phyloP scores from a whole-genome alignment of 78 protist species.

The Dictyostelium firmibasis region DNA sequence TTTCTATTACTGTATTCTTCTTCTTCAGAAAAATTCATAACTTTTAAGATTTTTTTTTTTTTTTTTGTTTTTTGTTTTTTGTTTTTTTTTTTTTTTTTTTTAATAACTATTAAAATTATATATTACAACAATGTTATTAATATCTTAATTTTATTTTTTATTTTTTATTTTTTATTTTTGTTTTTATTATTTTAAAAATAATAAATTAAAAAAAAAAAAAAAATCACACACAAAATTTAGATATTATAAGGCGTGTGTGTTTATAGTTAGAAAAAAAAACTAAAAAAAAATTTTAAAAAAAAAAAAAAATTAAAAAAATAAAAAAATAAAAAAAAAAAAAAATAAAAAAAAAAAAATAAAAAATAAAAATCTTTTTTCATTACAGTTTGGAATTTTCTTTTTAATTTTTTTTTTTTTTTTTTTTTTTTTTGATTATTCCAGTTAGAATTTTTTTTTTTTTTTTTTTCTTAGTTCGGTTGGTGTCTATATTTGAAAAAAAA shows the following conservation, averaged over 20 bases:
- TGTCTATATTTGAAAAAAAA: too few species aligned
- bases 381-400: too few species aligned
- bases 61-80: not conserved
- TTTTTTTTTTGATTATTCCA: too few species aligned
- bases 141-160: too few species aligned
- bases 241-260: not conserved
- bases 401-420: too few species aligned
- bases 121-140: not conserved
- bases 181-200: not conserved
- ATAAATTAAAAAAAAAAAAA: not conserved
- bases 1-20: conserved; percentile 76
- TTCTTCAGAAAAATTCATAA: conserved; percentile 48
- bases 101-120: not conserved
- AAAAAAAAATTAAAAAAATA: too few species aligned
- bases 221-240: not conserved
- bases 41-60: not conserved
- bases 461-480: too few species aligned
- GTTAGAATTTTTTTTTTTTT: too few species aligned
- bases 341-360: too few species aligned
- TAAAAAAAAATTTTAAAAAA: too few species aligned
- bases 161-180: not conserved
- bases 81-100: not conserved
- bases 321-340: too few species aligned
- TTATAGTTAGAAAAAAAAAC: not conserved
- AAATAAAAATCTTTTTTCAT: too few species aligned